Conservation (phyloP, 2,329 filamentous ascomycete species). For the Aspergillus novofumigatus region DNA sequence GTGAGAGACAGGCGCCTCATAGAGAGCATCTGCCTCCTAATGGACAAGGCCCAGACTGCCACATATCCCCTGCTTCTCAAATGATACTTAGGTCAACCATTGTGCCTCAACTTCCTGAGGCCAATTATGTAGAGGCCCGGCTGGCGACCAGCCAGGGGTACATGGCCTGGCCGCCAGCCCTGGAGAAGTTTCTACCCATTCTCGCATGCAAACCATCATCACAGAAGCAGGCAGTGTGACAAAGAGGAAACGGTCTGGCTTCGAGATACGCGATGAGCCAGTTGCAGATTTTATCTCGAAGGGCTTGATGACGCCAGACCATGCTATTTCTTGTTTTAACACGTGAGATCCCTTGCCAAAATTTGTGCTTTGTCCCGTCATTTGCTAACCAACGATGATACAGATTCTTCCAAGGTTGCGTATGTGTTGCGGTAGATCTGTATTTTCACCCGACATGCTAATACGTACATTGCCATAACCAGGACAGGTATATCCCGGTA, state of each 20-base stretch:
- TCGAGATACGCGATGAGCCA: constrained; percentile 30
- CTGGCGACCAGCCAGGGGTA: background rate
- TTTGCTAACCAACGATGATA: background rate
- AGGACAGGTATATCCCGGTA: constrained; percentile 49
- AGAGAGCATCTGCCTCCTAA: background rate
- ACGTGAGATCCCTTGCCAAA: constrained; percentile 8
- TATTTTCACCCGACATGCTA: background rate
- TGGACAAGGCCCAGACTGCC: background rate
- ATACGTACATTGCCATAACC: background rate
- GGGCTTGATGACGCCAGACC: constrained; percentile 30
- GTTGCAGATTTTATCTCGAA: constrained; percentile 33
- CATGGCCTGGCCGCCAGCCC: background rate
- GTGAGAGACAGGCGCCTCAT: constrained; percentile 1
- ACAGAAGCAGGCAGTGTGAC: constrained; percentile 6
- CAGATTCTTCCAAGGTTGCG: constrained; percentile 38
- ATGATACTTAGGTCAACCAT: background rate
- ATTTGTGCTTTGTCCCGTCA: background rate
- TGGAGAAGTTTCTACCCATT: background rate
- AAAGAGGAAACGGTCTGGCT: constrained; percentile 30
- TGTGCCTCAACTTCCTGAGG: background rate
- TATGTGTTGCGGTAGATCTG: constrained; percentile 11
- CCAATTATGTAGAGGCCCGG: background rate
- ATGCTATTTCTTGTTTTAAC: constrained; percentile 31
- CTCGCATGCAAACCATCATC: background rate
- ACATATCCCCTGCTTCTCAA: background rate